Conservation (phyloP, 495 filamentous ascomycete species). For the Aspergillus wentii region DNA sequence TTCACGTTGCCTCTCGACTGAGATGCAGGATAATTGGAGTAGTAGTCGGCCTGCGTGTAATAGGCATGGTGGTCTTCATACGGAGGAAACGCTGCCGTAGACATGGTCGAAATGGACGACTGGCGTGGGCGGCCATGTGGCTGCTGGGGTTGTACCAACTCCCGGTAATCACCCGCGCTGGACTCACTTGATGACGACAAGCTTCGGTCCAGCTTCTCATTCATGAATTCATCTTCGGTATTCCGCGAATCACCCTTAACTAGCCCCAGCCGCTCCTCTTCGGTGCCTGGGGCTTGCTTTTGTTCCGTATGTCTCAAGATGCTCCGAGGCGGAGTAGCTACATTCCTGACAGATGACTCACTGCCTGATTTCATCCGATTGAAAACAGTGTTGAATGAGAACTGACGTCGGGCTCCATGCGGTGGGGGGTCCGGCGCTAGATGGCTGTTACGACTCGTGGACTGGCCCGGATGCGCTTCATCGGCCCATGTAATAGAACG, state of each 20-base stretch:
- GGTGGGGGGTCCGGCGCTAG: slow-evolving; percentile 3
- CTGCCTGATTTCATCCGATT: slow-evolving; percentile 35
- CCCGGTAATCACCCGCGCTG: slow-evolving; percentile 10
- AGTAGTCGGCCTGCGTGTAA: too few relatives aligned
- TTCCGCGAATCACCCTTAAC: slow-evolving; percentile 64
- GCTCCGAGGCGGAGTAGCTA: slow-evolving; percentile 22
- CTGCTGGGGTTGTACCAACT: too few relatives aligned
- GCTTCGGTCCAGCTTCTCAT: slow-evolving; percentile 27
- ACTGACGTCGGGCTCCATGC: slow-evolving; percentile 66
- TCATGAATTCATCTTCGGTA: slow-evolving; percentile 19
- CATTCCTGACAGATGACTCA: slow-evolving; percentile 25
- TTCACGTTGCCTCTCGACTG: too few relatives aligned
- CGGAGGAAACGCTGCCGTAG: too few relatives aligned
- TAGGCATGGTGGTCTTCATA: too few relatives aligned
- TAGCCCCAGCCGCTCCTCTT: slow-evolving; percentile 84
- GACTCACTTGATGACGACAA: slow-evolving; percentile 19
- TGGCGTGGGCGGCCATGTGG: too few relatives aligned
- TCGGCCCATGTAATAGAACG: slow-evolving; percentile 39
- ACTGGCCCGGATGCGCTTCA: slow-evolving; percentile 15
- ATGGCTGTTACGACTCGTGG: too few relatives aligned
- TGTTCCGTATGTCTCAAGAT: slow-evolving; percentile 38
- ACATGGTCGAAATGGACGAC: too few relatives aligned
- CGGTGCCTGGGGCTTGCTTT: slow-evolving; percentile 54
- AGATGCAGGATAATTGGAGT: too few relatives aligned
- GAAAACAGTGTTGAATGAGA: slow-evolving; percentile 87